phyloP scores from a whole-genome alignment of 2,329 filamentous ascomycete genomes.

The Fusarium denticulatum region DNA sequence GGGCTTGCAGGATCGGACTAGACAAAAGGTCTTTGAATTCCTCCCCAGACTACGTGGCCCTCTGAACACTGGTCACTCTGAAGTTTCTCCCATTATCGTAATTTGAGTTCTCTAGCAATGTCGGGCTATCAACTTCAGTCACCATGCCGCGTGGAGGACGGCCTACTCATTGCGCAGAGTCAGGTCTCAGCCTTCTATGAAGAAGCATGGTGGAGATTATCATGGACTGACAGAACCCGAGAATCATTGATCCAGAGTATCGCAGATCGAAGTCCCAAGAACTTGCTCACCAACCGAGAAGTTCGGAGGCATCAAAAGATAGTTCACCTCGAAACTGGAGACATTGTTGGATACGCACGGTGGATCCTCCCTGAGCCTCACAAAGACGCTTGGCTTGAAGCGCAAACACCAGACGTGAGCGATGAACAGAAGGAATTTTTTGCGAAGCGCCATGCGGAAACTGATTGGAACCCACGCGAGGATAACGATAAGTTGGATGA shows the following conservation, averaged over 20 bases:
- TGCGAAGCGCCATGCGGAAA: background rate
- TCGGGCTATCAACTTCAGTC: conserved; percentile 8
- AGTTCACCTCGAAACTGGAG: conserved; percentile 25
- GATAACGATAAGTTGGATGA: conserved; percentile 18
- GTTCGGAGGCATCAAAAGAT: conserved; percentile 35
- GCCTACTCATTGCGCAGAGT: conserved; percentile 17
- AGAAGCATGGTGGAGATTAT: conserved; percentile 35
- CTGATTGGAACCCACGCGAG: background rate
- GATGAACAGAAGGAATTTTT: background rate
- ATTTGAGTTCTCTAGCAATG: background rate
- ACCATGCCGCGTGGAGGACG: conserved; percentile 13
- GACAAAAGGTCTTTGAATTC: background rate
- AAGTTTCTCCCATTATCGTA: background rate
- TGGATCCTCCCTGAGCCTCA: conserved; percentile 27
- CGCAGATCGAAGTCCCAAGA: conserved; percentile 23
- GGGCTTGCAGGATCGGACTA: background rate
- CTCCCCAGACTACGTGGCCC: background rate
- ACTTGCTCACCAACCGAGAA: conserved; percentile 24
- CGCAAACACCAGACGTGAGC: conserved; percentile 26
- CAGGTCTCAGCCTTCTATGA: conserved; percentile 33
- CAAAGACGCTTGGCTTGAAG: conserved; percentile 11
- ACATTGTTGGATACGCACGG: conserved; percentile 38
- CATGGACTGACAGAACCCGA: conserved; percentile 16
- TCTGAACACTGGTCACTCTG: background rate
- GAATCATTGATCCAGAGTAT: conserved; percentile 25